These are phyloP conservation scores for Macadamia tetraphylla DNA, from an alignment of 164 flowering plant genomes.

Conservation along the genomic window DNA sequence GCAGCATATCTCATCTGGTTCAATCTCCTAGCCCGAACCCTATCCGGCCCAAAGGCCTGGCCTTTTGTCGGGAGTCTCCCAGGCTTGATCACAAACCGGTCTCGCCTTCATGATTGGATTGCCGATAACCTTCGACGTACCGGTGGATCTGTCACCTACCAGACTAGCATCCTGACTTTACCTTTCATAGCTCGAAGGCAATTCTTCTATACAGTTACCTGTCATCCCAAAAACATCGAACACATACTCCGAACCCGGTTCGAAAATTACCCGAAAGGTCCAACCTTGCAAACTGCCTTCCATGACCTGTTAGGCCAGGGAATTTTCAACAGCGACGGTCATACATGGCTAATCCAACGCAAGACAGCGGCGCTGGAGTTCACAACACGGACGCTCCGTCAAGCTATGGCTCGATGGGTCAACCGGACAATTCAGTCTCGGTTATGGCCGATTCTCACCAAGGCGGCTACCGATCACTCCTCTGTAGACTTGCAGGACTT, in stretches of 20 bases:
- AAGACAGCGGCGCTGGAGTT: slow-evolving; percentile 92
- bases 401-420: slow-evolving; percentile 95
- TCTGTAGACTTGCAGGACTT: slow-evolving; percentile 77
- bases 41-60: slow-evolving; percentile 64
- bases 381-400: slow-evolving; percentile 85
- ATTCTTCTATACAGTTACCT: slow-evolving; percentile 73
- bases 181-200: slow-evolving; percentile 61
- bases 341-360: slow-evolving; percentile 86
- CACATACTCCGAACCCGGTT: slow-evolving; percentile 74
- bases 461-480: slow-evolving; percentile 26
- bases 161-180: slow-evolving; percentile 52
- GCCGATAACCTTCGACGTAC: slow-evolving; percentile 46
- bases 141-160: slow-evolving; percentile 62
- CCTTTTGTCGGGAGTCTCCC: slow-evolving; percentile 78
- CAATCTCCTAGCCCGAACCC: slow-evolving; percentile 33
- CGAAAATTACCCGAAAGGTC: slow-evolving; percentile 91
- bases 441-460: slow-evolving; percentile 57
- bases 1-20: slow-evolving; percentile 69
- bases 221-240: slow-evolving; percentile 79
- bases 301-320: slow-evolving; percentile 92
- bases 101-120: slow-evolving; percentile 73
- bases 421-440: slow-evolving; percentile 65
- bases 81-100: slow-evolving; percentile 44
- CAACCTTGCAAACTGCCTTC: slow-evolving; percentile 65
- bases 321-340: slow-evolving; percentile 88